Evolutionary conservation across 176 grass and related monocot genomes (phyloP).

Genomic region (Carex littledalei): DNA sequence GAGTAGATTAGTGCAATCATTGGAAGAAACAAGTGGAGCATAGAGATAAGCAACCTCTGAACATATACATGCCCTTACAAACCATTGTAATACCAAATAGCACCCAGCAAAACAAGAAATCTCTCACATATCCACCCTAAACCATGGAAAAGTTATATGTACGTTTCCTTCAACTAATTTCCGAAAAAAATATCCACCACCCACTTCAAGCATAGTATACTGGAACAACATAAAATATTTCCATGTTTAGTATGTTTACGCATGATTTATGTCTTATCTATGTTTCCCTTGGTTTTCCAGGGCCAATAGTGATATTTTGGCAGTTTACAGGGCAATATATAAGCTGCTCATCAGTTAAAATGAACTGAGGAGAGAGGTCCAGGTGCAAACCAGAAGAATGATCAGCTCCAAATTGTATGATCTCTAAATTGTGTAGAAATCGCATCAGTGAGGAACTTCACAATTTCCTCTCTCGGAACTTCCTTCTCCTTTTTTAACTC

Average conservation of each 20-base stretch:
- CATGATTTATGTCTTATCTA: background rate
- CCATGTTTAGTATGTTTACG: background rate
- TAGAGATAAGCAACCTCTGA: background rate
- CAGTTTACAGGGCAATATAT: background rate
- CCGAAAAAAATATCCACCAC: background rate
- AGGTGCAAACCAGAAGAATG: background rate
- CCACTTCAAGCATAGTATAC: background rate
- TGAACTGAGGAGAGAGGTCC: conserved; percentile 22
- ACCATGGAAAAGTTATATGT: background rate
- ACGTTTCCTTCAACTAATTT: background rate
- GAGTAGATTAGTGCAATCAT: conserved; percentile 10
- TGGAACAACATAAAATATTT: background rate
- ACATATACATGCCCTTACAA: background rate
- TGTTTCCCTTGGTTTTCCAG: background rate
- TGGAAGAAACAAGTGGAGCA: background rate
- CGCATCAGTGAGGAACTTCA: conserved; percentile 75
- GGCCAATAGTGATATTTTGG: background rate
- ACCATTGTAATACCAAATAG: background rate
- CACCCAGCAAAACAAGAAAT: background rate
- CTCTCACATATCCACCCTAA: background rate
- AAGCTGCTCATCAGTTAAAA: background rate
- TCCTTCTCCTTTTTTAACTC: conserved; percentile 84
- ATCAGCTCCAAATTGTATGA: conserved; percentile 70
- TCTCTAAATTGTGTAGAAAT: conserved; percentile 81
- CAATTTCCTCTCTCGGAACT: conserved; percentile 60